Base-by-base conservation (phyloP, 2,329 filamentous ascomycete species). In the Aspergillus pseudoviridinutans region DNA sequence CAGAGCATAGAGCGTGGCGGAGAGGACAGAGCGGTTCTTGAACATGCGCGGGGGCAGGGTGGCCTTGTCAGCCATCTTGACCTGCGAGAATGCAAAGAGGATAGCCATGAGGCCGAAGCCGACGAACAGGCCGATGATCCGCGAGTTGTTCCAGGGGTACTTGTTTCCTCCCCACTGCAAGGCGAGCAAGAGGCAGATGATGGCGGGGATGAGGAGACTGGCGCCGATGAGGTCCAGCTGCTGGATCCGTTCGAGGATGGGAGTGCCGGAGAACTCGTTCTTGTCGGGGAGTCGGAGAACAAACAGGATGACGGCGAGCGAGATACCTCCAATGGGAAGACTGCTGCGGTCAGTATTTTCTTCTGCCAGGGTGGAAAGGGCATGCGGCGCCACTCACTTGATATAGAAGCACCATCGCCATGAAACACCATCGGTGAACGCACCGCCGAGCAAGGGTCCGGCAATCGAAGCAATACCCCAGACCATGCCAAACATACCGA, bases 401-500 rank as follows among this genome's bases (percentile, higher is more conserved):
- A 75, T 73, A 53, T 75, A 82, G 70, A 66, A 82, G n/a, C 71
- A 74, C 71, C 71, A 74, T n/a, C 71, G 58, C 72, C 73, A 75
- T 9, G 71, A 67, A 10, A 77, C 56, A 61, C 70, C 54, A 63
- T 76, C 74, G 5, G 75, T 79, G 54, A 78, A 79, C 6, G 68
- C 76, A n/a, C 78, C 78, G 27, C 78, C 78, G 44, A 80, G 64
- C 44, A 77, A 65, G 3, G 76, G 76, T 3, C 74, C 74, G 28
- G 73, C 67, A 46, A 78, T 71, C 5, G 72, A 72, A 0, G 82
- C 82, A 51, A 86, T 77, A 17, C 83, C 84, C 70, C 80, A 85
- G 74, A 84, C 82, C 51, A 76, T 80, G 10, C 80, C 80, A 44
- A 85, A 76, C 44, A 84, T 67, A 0, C 69, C 70, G 24, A 71